These are phyloP conservation scores for Starmerella roubikii DNA, from an alignment of 805 yeast genomes.

Conservation along the genomic window DNA sequence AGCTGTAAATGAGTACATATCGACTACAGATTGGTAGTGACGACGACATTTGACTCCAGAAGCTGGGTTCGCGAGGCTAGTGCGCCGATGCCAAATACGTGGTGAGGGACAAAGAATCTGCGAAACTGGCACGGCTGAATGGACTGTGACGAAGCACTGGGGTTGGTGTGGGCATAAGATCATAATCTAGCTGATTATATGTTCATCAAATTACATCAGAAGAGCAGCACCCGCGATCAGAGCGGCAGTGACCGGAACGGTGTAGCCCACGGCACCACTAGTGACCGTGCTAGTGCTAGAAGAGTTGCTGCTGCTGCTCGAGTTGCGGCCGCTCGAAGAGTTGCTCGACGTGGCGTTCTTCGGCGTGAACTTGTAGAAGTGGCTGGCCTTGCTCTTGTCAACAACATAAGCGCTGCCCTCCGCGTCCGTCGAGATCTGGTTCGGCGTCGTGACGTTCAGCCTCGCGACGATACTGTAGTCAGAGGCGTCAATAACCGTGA, in stretches of 20 bases:
- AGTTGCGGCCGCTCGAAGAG: not conserved
- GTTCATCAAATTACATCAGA: not conserved
- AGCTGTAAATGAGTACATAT: constrained; percentile 11
- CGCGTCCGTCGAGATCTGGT: constrained; percentile 9
- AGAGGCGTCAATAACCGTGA: constrained; percentile 12
- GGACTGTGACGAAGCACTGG: too few species aligned
- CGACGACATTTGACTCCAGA: too few species aligned
- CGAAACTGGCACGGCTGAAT: too few species aligned
- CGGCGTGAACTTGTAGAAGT: constrained; percentile 11
- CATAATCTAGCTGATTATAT: constrained; percentile 30
- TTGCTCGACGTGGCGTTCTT: not conserved
- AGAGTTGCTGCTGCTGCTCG: not conserved
- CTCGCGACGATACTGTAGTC: constrained; percentile 5
- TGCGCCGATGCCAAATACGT: too few species aligned
- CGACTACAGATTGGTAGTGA: too few species aligned
- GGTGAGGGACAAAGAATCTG: too few species aligned
- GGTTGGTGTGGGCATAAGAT: too few species aligned
- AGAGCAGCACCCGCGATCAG: constrained; percentile 1
- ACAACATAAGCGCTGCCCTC: constrained; percentile 7
- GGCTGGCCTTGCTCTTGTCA: constrained; percentile 7
- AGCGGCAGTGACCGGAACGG: not conserved
- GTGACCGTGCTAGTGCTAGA: not conserved
- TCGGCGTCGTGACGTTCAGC: constrained; percentile 9
- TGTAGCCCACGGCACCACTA: not conserved
- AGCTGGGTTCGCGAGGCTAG: too few species aligned